Base-by-base conservation (phyloP, 257 asterid species). In the Catharanthus roseus region DNA sequence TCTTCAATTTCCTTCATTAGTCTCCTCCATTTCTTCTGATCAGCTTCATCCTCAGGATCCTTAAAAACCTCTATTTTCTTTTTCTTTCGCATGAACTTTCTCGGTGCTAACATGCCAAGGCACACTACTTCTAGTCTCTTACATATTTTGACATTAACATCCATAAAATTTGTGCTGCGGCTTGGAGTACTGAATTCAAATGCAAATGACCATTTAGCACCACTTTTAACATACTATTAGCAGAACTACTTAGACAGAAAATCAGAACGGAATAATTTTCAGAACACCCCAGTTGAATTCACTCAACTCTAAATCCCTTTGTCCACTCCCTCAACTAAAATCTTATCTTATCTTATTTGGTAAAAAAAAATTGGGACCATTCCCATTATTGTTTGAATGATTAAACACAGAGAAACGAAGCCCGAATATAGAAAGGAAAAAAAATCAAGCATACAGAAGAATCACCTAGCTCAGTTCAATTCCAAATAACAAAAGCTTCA, bases 1-100 rank as follows among this genome's bases (percentile, higher is more conserved):
- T 89, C 96, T 87, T 91, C 97, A 39, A 95, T 91, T 77, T 95
- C 96, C 31, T 81, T 84, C 97, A 95, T 95, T 64, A 91, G 28
- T 75, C 81, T 89, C 80, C 97, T 88, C 97, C 97, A 95, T 29
- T 78, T 91, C 81, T 65, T 91, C 84, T 95, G 96, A 60, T 95
- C 89, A 1, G 85, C 87, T 75, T 91, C 96, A 63, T 95, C 97
- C 28, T 73, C 88, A 16, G 86, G 88, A 73, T 89, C 90, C 80
- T 81, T 89, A 55, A 89, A 95, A 80, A 80, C 79, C 88, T 91
- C 97, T 21, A 85, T 83, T 78, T 91, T 95, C 88, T 72, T 91
- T 83, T 96, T 87, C 88, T 60, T 91, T 72, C 88, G 99, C 96
- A 89, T 80, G 84, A 95, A 95, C 82, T 95, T 95, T 73, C 99